These are phyloP conservation scores for Lepidium sativum DNA, from an alignment of 345 rosid species.

Conservation along the genomic window DNA sequence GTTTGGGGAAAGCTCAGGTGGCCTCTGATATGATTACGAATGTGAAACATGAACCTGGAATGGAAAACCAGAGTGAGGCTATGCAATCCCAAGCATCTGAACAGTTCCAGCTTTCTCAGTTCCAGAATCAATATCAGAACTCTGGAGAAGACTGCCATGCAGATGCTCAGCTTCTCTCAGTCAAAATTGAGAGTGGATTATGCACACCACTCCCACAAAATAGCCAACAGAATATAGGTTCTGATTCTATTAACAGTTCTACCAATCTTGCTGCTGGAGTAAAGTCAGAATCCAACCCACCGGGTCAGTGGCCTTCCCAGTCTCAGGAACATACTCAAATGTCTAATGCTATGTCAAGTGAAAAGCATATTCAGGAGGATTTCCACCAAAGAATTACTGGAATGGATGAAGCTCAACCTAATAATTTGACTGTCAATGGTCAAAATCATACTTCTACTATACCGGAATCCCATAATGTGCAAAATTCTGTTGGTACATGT, in stretches of 20 bases:
- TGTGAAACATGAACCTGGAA: conserved; percentile 61
- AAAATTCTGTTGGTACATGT: conserved; percentile 34
- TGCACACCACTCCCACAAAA: conserved; percentile 41
- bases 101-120: conserved; percentile 47
- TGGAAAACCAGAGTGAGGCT: conserved; percentile 41
- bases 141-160: conserved; percentile 41
- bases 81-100: conserved; percentile 53
- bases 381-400: conserved; percentile 64
- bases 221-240: conserved; percentile 45
- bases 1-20: conserved; percentile 50
- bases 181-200: conserved; percentile 36
- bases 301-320: conserved; percentile 57
- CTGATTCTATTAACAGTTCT: conserved; percentile 46
- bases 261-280: conserved; percentile 38
- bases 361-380: conserved; percentile 68
- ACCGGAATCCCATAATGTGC: conserved; percentile 36
- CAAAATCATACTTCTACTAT: conserved; percentile 37
- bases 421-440: conserved; percentile 42
- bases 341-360: conserved; percentile 41
- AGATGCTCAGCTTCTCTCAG: conserved; percentile 34
- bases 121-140: conserved; percentile 61
- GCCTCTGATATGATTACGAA: conserved; percentile 42
- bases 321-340: conserved; percentile 44
- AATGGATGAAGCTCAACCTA: conserved; percentile 72
- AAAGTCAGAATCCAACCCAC: conserved; percentile 44